Base-by-base conservation (phyloP, 257 asterid species). In the Gardenia jasminoides region DNA sequence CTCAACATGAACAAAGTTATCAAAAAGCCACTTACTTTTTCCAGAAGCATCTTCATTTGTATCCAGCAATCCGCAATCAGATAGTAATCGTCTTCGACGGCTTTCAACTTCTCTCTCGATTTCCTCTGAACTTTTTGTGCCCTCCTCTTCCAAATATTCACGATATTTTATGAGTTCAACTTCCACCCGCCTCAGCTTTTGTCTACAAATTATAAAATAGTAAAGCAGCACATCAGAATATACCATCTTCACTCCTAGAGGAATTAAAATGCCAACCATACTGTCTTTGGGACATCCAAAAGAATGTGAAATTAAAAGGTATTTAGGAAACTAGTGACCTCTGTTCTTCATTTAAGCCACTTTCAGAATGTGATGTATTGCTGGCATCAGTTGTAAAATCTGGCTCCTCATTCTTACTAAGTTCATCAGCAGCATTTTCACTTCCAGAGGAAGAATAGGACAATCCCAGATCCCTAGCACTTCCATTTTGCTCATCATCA, bases 401-500 rank as follows among this genome's bases (percentile, higher is more conserved):
- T 69, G 85, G 81, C 74, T 91, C 97, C 85, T 81, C 82, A 65
- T 52, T 78, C 84, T 83, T 90, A 75, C 79, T 28, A 54, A 56
- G 75, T 79, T 81, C 88, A 79, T 89, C 96, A 56, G 87, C 93
- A 59, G 87, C 90, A 84, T 91, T 89, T 80, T 94, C 98, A 85
- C 98, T 94, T 46, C 96, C 98, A 39, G 97, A 94, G 81, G 98
- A 94, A 67, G 98, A 94, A 86, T 92, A 94, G 46, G 91, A 85
- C 79, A 94, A 85, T 75, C 94, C 97, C 67, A 92, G 89, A 77
- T 92, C 93, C 83, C 89, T 85, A 11, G 87, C 58, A 82, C 84
- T 86, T 85, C 88, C 86, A 82, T 90, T 89, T 28, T 82, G 90
- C 67, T 87, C 96, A 80, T 88, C 97, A 68, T 88, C 97, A 77